Conservation (phyloP, 306 rosid species). For the Ziziphus jujuba region DNA sequence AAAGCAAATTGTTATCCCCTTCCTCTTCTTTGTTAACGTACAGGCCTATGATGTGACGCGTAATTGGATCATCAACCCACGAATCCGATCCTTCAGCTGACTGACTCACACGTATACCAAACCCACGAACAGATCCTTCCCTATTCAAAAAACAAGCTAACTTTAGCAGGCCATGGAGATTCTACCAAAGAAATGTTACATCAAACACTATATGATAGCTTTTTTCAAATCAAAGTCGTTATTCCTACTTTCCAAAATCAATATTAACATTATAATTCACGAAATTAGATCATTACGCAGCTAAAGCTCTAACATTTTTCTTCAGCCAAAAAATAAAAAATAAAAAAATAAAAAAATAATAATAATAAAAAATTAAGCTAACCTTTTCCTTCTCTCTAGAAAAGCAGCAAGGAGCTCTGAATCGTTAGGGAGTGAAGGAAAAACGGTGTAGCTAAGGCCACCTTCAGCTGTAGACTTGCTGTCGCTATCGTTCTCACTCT, state of each 20-base stretch:
- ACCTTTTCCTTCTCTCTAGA: constrained; percentile 66
- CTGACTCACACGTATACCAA: constrained; percentile 65
- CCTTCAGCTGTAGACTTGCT: constrained; percentile 17
- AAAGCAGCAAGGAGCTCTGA: constrained; percentile 70
- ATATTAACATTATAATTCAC: too few species aligned
- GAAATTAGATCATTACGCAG: too few species aligned
- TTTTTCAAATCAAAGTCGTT: too few species aligned
- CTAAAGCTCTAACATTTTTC: background rate
- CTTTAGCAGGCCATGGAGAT: too few species aligned
- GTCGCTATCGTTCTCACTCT: constrained; percentile 33
- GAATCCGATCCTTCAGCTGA: constrained; percentile 84
- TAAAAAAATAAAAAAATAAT: too few species aligned
- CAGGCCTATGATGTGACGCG: constrained; percentile 71
- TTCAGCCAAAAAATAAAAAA: too few species aligned
- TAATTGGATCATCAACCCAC: constrained; percentile 95
- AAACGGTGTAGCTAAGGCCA: constrained; percentile 26
- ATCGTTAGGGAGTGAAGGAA: constrained; percentile 52
- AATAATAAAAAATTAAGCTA: background rate
- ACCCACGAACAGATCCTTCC: constrained; percentile 80
- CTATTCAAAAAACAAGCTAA: constrained; percentile 28
- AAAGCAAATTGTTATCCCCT: constrained; percentile 51
- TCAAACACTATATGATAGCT: too few species aligned
- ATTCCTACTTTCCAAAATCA: too few species aligned
- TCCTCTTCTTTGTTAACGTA: constrained; percentile 57
- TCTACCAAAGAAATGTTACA: too few species aligned